Evolutionary conservation across 352 stramenopile species (phyloP).

Genomic region (Pythium monospermum): DNA sequence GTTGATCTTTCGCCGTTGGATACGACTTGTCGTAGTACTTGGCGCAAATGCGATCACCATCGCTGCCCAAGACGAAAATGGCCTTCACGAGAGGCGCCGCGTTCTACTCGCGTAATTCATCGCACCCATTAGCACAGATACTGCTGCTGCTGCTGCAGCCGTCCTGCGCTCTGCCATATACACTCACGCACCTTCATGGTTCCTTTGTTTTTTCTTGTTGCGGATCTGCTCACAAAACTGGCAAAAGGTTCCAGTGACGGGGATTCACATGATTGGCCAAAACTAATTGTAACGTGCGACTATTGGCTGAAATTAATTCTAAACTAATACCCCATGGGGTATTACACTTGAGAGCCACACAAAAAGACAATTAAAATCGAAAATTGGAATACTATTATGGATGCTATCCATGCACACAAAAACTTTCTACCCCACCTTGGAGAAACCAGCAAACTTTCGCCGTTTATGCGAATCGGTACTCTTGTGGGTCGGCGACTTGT

Average conservation of each 20-base stretch:
- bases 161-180: background rate
- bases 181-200: conserved; percentile 59
- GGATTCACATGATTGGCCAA: conserved; percentile 48
- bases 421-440: background rate
- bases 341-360: background rate
- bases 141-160: too few species aligned
- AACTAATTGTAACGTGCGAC: conserved; percentile 9
- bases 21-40: conserved; percentile 93
- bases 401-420: conserved; percentile 3
- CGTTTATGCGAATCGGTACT: conserved; percentile 22
- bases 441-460: background rate
- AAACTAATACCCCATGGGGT: too few species aligned
- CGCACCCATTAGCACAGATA: too few species aligned
- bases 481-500: conserved; percentile 12
- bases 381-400: background rate
- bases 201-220: conserved; percentile 10
- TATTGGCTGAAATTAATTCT: conserved; percentile 2
- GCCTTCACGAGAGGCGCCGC: conserved; percentile 79
- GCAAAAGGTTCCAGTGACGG: conserved; percentile 30
- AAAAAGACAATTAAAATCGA: background rate
- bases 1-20: conserved; percentile 79
- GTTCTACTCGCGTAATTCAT: too few species aligned
- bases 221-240: background rate
- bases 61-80: conserved; percentile 85
- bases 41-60: conserved; percentile 86